These are phyloP conservation scores for Linnemannia exigua DNA, from an alignment of 192 early-diverging fungal species.

Conservation along the genomic window DNA sequence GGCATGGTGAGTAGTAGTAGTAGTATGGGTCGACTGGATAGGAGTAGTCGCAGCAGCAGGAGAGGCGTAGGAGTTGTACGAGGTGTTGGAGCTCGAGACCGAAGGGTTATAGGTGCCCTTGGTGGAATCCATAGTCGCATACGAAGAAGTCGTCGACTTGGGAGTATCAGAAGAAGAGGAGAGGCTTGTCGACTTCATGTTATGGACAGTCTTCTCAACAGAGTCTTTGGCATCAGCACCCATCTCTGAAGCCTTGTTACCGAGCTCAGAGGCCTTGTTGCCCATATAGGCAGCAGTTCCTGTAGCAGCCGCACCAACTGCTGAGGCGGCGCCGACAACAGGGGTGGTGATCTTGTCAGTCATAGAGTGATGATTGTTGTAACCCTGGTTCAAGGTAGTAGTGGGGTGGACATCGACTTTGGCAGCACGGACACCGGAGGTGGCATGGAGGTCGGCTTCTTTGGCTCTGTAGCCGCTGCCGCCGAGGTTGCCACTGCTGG, in stretches of 20 bases:
- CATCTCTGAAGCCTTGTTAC: neutral
- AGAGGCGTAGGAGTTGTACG: neutral
- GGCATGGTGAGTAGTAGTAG: neutral
- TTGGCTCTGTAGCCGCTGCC: neutral
- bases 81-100: neutral
- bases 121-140: neutral
- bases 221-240: neutral
- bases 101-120: neutral
- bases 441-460: constrained; percentile 15
- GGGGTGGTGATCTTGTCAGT: neutral
- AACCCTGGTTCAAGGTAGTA: constrained; percentile 14
- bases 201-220: neutral
- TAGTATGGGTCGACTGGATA: neutral
- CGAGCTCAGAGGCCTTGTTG: neutral
- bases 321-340: constrained; percentile 4
- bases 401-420: constrained; percentile 21
- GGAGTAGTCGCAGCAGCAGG: neutral
- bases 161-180: neutral
- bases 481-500: neutral
- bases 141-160: neutral
- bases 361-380: neutral
- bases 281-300: constrained; percentile 13
- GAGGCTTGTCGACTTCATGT: neutral
- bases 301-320: constrained; percentile 7
- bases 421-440: constrained; percentile 1